Evolutionary conservation across 441 rosid species (phyloP), one percentile per base, ranked within the genome.

Genomic region (Capsella rubella): DNA sequence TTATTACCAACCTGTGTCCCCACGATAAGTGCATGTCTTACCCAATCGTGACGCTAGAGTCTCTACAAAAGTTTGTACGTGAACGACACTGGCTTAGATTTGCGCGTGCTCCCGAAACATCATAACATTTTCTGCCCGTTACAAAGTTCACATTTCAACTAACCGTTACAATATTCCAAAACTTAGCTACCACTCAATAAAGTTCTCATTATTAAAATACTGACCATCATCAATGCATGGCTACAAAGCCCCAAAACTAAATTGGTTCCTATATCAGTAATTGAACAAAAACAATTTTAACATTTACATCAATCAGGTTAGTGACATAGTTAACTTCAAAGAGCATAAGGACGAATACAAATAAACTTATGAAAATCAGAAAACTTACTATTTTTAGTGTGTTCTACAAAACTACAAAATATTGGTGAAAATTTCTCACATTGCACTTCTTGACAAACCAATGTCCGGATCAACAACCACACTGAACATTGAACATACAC

Each of bases 51-150:
- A 8, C 8, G 16, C 7, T 47, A n/a, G 4, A 4, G 15, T 27
- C 9, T 37, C 50, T 50, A 10, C 4, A 27, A 49, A 6, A 10
- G 39, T 16, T 51, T 52, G 68, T 29, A 11, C 15, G 52, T 72
- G 43, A 7, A 42, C 21, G 4, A 18, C 67, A 67, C 39, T 51
- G 16, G 62, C 60, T 8, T 50, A 21, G 11, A 6, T 4, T 29
- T 29, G 43, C 35, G 61, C 12, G 65, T 74, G 66, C 37, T 57
- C 13, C 13, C 27, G 7, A 15, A 60, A 18, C 14, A 53, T 21
- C 1, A 21, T 40, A 34, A 65, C 32, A 18, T 42, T 75, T 67
- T 68, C 50, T 61, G 32, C 55, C 56, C 51, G 67, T 62, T 62
- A 62, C 39, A 42, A 43, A 25, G 25, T 42, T 14, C 55, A 15